These are phyloP conservation scores for Saitozyma sp. DNA, from an alignment of 768 basidiomycete genomes.

Conservation along the genomic window DNA sequence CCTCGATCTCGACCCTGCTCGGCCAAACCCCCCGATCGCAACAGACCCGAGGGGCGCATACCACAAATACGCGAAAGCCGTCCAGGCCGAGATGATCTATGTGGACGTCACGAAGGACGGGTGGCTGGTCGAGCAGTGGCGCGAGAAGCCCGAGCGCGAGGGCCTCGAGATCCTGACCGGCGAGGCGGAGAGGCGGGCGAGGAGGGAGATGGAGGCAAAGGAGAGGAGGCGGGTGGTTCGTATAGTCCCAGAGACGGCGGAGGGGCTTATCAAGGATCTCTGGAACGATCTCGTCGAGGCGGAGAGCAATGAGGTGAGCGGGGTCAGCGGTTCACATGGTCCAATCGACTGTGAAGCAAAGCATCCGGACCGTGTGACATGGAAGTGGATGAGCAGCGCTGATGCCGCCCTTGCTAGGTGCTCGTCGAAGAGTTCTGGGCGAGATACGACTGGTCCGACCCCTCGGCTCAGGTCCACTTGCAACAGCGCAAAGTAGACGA, in stretches of 20 bases:
- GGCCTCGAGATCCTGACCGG: constrained; percentile 35
- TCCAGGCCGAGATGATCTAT: constrained; percentile 25
- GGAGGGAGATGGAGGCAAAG: constrained; percentile 10
- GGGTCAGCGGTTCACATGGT: background rate
- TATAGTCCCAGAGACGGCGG: constrained; percentile 26
- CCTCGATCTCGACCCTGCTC: constrained; percentile 26
- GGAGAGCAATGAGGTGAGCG: constrained; percentile 34
- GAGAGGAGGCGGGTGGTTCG: constrained; percentile 10
- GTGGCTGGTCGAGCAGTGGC: constrained; percentile 44
- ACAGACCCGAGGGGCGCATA: constrained; percentile 45
- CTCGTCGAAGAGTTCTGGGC: constrained; percentile 37
- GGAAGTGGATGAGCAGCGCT: background rate
- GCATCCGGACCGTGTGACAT: background rate
- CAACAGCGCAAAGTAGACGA: constrained; percentile 11
- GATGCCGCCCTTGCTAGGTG: constrained; percentile 19
- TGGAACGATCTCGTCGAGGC: constrained; percentile 43
- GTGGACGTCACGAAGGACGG: constrained; percentile 46
- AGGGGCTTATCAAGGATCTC: constrained; percentile 32
- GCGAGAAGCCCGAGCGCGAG: constrained; percentile 33
- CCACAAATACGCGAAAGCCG: constrained; percentile 37
- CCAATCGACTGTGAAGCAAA: background rate
- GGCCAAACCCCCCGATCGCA: constrained; percentile 36
- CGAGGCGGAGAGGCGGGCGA: constrained; percentile 23
- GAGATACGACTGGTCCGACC: constrained; percentile 37
- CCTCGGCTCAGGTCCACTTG: constrained; percentile 28